Evolutionary conservation across 1,284 basidiomycete species (phyloP).

Genomic region (Anthracocystis setariae): DNA sequence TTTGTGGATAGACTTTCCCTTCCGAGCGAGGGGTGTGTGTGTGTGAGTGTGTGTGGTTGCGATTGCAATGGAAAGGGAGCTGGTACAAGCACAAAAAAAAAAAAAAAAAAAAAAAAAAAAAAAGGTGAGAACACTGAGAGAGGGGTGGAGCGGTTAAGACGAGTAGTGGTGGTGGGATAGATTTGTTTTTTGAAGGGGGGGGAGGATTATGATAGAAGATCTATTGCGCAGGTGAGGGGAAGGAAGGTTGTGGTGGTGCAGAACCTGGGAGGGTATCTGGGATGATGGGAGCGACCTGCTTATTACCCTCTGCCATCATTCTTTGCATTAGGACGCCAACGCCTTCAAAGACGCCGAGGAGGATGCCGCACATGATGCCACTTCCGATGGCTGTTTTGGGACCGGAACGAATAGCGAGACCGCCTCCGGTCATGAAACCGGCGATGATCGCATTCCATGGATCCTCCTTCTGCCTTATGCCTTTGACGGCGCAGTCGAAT

Average conservation of each 20-base stretch:
- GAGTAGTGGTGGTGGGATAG: not conserved
- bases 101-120: no score
- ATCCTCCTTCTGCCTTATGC: constrained; percentile 95
- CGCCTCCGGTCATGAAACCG: constrained; percentile 97
- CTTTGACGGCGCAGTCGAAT: constrained; percentile 97
- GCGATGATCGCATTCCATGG: constrained; percentile 99
- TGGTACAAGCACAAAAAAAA: constrained; percentile 1
- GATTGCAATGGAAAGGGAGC: not conserved
- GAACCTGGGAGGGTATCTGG: constrained; percentile 33
- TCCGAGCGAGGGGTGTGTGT: no score
- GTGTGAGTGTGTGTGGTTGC: no score
- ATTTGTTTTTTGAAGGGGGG: no score
- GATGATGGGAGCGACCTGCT: constrained; percentile 60
- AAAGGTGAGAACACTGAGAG: not conserved
- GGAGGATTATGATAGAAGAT: no score
- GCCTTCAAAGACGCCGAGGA: constrained; percentile 87
- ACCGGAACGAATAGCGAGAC: constrained; percentile 90
- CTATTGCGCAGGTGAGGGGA: constrained; percentile 20
- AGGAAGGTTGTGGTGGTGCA: constrained; percentile 3
- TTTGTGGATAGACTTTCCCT: no score
- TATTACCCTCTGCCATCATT: constrained; percentile 82
- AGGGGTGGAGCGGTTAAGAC: no score
- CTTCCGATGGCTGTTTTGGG: constrained; percentile 88
- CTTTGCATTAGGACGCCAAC: constrained; percentile 87
- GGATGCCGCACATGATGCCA: constrained; percentile 93